Conservation (phyloP, 2,329 filamentous ascomycete species). For the Dactylellina leptospora region DNA sequence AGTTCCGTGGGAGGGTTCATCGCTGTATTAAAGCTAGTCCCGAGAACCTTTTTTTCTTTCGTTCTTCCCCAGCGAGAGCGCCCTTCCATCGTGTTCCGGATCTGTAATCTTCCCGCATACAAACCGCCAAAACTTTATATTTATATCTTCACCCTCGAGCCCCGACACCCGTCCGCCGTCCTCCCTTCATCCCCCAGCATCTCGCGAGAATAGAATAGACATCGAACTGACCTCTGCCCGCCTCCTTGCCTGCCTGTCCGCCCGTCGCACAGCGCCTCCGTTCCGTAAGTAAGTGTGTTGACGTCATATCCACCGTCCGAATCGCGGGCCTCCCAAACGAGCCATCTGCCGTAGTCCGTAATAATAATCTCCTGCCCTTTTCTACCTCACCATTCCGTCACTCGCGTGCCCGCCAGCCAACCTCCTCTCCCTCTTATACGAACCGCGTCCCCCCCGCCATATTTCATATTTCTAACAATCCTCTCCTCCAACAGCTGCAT, state of each 20-base stretch:
- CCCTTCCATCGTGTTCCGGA: slow-evolving; percentile 36
- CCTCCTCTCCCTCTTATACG: not conserved
- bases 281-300: slow-evolving; percentile 17
- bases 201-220: not conserved
- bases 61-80: not conserved
- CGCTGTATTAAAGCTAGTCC: slow-evolving; percentile 6
- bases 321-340: slow-evolving; percentile 20
- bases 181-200: not conserved
- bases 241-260: too few species aligned
- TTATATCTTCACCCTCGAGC: not conserved
- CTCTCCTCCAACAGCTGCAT: not conserved
- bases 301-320: slow-evolving; percentile 37
- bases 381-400: slow-evolving; percentile 11
- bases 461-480: not conserved
- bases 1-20: slow-evolving; percentile 29
- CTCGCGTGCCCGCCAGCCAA: not conserved
- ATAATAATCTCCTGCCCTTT: not conserved
- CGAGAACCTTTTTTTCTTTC: slow-evolving; percentile 2
- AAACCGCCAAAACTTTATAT: slow-evolving; percentile 26
- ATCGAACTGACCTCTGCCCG: too few species aligned
- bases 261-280: too few species aligned
- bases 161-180: too few species aligned
- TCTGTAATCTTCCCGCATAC: slow-evolving; percentile 30
- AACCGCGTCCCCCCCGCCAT: not conserved
- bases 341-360: slow-evolving; percentile 17